Conservation (phyloP, 345 rosid genomes). For the Combretum micranthum region DNA sequence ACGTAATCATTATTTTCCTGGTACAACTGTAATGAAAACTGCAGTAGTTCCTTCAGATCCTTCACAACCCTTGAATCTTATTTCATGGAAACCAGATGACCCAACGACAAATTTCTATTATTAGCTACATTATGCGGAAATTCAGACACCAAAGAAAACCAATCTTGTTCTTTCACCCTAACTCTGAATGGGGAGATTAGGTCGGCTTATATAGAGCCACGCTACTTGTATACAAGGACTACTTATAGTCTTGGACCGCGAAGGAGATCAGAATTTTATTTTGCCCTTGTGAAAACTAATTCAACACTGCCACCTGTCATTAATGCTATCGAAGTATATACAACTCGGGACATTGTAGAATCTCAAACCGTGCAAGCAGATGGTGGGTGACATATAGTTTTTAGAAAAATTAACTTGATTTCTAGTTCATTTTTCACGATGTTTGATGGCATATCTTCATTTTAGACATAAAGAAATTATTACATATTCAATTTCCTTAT, state of each 20-base stretch:
- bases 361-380: conserved; percentile 24
- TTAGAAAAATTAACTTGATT: not conserved
- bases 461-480: not conserved
- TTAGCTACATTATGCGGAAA: conserved; percentile 30
- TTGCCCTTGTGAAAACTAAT: conserved; percentile 10
- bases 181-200: conserved; percentile 12
- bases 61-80: conserved; percentile 5
- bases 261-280: conserved; percentile 18
- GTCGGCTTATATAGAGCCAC: conserved; percentile 5
- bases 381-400: conserved; percentile 17
- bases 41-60: conserved; percentile 13
- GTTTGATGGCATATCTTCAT: not conserved
- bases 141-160: conserved; percentile 4
- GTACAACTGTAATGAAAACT: conserved; percentile 22
- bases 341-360: conserved; percentile 18
- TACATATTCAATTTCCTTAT: not conserved
- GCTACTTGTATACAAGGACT: conserved; percentile 13
- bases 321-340: conserved; percentile 26
- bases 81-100: conserved; percentile 8
- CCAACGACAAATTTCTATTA: conserved; percentile 13
- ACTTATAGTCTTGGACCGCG: not conserved
- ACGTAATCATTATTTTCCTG: conserved; percentile 11
- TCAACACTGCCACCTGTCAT: conserved; percentile 26
- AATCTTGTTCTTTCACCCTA: conserved; percentile 17
- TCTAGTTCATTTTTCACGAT: too few species aligned